phyloP scores from a whole-genome alignment of 139 green algal genomes.

The Klebsormidium nitens region DNA sequence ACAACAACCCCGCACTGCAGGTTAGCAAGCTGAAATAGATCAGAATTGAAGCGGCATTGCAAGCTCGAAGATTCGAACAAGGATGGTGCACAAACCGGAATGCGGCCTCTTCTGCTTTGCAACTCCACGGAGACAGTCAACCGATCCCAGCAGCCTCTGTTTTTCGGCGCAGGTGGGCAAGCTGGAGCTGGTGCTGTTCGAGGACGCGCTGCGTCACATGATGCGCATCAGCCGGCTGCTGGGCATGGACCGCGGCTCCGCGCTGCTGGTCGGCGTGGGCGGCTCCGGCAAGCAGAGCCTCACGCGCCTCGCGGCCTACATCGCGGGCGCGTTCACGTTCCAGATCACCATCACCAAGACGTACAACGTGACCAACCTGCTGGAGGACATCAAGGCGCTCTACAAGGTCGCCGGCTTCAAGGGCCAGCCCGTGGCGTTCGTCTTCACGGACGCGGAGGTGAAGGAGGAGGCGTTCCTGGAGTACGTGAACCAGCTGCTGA shows the following conservation, averaged over 20 bases:
- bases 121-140: no score
- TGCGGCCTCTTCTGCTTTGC: no score
- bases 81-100: no score
- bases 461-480: slow-evolving; percentile 94
- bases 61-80: no score
- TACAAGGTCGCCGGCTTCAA: slow-evolving; percentile 94
- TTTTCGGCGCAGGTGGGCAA: no score
- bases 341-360: slow-evolving; percentile 70
- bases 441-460: slow-evolving; percentile 89
- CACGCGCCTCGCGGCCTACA: slow-evolving; percentile 73
- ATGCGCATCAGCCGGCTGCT: slow-evolving; percentile 81
- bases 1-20: no score
- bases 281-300: slow-evolving; percentile 85
- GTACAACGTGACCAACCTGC: slow-evolving; percentile 83
- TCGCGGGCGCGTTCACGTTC: slow-evolving; percentile 74
- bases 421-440: slow-evolving; percentile 80
- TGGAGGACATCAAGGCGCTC: slow-evolving; percentile 91
- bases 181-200: slow-evolving; percentile 91
- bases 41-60: no score
- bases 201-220: slow-evolving; percentile 82
- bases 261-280: slow-evolving; percentile 88
- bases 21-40: no score
- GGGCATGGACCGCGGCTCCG: slow-evolving; percentile 75
- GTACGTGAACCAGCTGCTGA: slow-evolving; percentile 96
- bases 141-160: no score